Evolutionary conservation across 768 basidiomycete species (phyloP).

Genomic region (Agaricus bisporus): DNA sequence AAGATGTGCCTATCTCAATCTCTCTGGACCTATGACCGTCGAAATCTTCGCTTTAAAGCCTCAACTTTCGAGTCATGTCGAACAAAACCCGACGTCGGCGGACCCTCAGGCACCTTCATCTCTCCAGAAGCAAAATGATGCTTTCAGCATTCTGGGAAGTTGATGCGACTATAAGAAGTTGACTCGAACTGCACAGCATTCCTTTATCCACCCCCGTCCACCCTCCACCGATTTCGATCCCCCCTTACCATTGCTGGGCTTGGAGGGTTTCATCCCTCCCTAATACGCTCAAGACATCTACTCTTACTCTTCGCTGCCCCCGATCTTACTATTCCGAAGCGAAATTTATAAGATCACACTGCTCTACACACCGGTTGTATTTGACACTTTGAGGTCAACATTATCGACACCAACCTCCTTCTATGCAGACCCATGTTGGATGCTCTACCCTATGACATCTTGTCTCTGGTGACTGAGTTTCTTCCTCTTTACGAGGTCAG

Average conservation of each 20-base stretch:
- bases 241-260: slow-evolving; percentile 4
- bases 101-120: no score
- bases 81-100: no score
- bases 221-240: neutral
- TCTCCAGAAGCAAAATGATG: no score
- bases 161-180: neutral
- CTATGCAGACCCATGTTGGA: neutral
- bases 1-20: neutral
- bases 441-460: slow-evolving; percentile 17
- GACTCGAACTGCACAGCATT: no score
- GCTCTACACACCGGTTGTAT: no score
- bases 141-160: neutral
- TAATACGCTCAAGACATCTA: slow-evolving; percentile 1
- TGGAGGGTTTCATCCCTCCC: slow-evolving; percentile 5
- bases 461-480: slow-evolving; percentile 16
- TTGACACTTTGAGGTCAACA: no score
- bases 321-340: no score
- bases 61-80: no score
- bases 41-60: no score
- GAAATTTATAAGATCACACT: no score
- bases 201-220: neutral
- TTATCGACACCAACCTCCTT: no score
- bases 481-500: slow-evolving; percentile 14
- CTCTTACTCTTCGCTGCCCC: neutral
- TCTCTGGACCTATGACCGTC: no score